Conservation (phyloP, 2,329 filamentous ascomycete genomes). For the Penicillium sp. region DNA sequence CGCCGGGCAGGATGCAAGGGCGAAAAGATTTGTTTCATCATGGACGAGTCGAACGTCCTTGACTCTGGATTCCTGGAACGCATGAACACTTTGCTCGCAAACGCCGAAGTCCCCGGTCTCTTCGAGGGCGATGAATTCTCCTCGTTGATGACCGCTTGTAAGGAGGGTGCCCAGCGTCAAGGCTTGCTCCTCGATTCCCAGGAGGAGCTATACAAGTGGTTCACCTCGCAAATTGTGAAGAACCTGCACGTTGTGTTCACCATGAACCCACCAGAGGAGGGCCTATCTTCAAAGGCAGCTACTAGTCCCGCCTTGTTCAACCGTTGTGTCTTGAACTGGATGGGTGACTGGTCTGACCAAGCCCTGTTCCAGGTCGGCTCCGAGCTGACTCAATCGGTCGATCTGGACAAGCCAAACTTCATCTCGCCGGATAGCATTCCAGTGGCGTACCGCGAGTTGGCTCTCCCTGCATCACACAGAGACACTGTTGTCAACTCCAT, state of each 20-base stretch:
- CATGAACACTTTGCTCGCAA: conserved; percentile 98
- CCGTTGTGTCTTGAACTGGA: conserved; percentile 99
- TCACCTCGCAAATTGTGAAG: conserved; percentile 98
- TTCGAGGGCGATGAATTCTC: conserved; percentile 99
- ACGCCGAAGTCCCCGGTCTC: conserved; percentile 97
- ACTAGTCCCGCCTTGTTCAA: conserved; percentile 99
- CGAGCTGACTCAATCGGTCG: conserved; percentile 93
- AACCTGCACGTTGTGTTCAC: conserved; percentile 99
- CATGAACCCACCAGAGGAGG: conserved; percentile 98
- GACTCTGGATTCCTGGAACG: conserved; percentile 98
- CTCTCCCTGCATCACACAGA: conserved; percentile 81
- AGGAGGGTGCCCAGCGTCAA: conserved; percentile 95
- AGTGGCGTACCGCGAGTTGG: conserved; percentile 83
- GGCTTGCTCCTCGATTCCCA: conserved; percentile 93
- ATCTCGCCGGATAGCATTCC: conserved; percentile 85
- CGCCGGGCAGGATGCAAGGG: conserved; percentile 94
- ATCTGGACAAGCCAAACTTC: conserved; percentile 86
- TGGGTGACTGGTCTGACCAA: conserved; percentile 99
- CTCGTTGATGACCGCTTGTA: conserved; percentile 98
- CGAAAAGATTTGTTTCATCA: conserved; percentile 99
- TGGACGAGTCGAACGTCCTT: conserved; percentile 98
- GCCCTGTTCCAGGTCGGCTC: conserved; percentile 96
- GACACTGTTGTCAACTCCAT: conserved; percentile 95
- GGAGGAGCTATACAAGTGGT: conserved; percentile 99
- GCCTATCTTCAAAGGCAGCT: conserved; percentile 90